phyloP scores from a whole-genome alignment of 2,329 filamentous ascomycete genomes.

The Piedraia hortae region DNA sequence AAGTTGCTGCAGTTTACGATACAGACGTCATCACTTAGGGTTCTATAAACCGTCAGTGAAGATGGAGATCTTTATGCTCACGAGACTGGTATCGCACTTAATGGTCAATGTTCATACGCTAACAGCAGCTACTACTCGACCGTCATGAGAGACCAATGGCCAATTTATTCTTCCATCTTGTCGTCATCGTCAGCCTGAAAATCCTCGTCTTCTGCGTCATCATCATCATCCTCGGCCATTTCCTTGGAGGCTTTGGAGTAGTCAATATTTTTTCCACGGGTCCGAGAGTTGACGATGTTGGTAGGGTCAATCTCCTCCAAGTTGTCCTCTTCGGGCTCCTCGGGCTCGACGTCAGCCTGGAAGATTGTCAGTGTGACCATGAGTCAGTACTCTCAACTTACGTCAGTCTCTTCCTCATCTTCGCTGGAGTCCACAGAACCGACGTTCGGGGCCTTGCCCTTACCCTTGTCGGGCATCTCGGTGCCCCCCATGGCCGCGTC shows the following conservation, averaged over 20 bases:
- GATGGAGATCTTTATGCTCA: too few relatives aligned
- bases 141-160: too few relatives aligned
- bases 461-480: constrained; percentile 40
- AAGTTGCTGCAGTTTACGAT: too few relatives aligned
- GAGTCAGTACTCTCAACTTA: background rate
- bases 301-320: constrained; percentile 73
- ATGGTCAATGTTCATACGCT: too few relatives aligned
- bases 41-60: too few relatives aligned
- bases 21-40: too few relatives aligned
- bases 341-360: constrained; percentile 18
- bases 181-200: constrained; percentile 26
- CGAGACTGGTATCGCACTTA: too few relatives aligned
- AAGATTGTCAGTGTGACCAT: too few relatives aligned
- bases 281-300: constrained; percentile 70
- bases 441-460: constrained; percentile 41
- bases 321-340: constrained; percentile 51
- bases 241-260: constrained; percentile 73
- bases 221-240: constrained; percentile 44
- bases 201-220: constrained; percentile 51
- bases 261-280: constrained; percentile 76
- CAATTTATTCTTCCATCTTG: constrained; percentile 35
- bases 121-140: too few relatives aligned
- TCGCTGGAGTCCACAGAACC: constrained; percentile 37
- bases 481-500: constrained; percentile 16
- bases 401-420: constrained; percentile 18